Evolutionary conservation across 2,329 filamentous ascomycete species (phyloP), one percentile per base, ranked within the genome.

Genomic region (Zasmidium cellare): DNA sequence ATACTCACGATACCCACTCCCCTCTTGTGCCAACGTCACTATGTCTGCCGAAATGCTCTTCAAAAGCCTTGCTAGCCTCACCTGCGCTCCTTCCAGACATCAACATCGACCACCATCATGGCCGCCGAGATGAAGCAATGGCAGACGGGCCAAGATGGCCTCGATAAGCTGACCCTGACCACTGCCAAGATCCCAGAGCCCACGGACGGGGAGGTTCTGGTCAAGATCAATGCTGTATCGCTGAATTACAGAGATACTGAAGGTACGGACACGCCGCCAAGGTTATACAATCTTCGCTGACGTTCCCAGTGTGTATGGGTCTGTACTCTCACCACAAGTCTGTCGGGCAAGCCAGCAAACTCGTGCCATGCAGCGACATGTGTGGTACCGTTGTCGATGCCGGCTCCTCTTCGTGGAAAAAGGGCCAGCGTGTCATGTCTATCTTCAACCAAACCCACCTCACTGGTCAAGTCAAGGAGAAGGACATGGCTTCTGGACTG

Each of bases 301-400:
- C 20, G 24, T 63, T 12, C 56, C 44, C 58, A 87, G 87, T 90
- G 19, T 79, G 78, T 67, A 86, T 82, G 76, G 87, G 87, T 25
- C 76, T 84, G 12, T 90, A 89, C 75, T 49, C 47, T 25, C 22
- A 25, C 72, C 85, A 89, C 75, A 80, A 81, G 64, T 78, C 80
- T 3, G 74, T 84, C 47, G 73, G 70, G 38, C 67, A 75, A 58
- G 61, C 71, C 53, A 53, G 73, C 53, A 58, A 77, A 55, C 66
- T 89, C 12, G 84, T 90, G 1, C 86, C 87, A 1, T 87, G 84
- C 72, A 88, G 86, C 20, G 88, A 91, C 72, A 88, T 88, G 80
- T 88, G 86, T 73, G 88, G 87, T 46, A 78, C 79, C 9, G 76
- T 90, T 47, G 75, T 83, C 1, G 71, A 78, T 14, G 65, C 82